Evolutionary conservation across 768 basidiomycete genomes (phyloP).

Genomic region (Tylopilus rubrobrunneus): DNA sequence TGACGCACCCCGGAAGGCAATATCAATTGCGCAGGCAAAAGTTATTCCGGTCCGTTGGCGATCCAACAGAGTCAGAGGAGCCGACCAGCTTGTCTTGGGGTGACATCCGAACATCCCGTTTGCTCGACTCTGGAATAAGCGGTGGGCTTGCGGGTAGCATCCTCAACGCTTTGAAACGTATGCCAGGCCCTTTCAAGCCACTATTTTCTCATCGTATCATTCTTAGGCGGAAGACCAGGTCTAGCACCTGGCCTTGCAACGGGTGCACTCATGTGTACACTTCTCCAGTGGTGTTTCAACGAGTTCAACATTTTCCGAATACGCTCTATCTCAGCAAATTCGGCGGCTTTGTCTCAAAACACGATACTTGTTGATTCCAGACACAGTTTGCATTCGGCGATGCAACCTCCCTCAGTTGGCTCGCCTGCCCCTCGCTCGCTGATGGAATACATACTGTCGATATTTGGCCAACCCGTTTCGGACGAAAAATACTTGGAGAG

Average conservation of each 20-base stretch:
- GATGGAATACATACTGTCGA: constrained; percentile 36
- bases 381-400: constrained; percentile 6
- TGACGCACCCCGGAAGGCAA: constrained; percentile 42
- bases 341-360: background rate
- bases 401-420: constrained; percentile 14
- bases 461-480: constrained; percentile 43
- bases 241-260: constrained; percentile 58
- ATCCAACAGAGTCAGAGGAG: constrained; percentile 15
- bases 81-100: constrained; percentile 36
- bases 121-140: constrained; percentile 71
- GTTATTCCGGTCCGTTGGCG: constrained; percentile 21
- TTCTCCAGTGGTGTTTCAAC: constrained; percentile 69
- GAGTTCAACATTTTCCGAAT: constrained; percentile 61
- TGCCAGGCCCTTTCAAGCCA: background rate
- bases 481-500: constrained; percentile 70
- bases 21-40: constrained; percentile 40
- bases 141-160: constrained; percentile 66
- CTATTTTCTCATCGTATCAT: constrained; percentile 5
- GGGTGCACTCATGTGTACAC: constrained; percentile 51
- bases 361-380: background rate
- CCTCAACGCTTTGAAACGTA: constrained; percentile 58
- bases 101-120: constrained; percentile 53
- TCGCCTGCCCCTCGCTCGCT: constrained; percentile 12
- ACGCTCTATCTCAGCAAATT: constrained; percentile 44
- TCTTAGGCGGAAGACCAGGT: constrained; percentile 57